phyloP scores from a whole-genome alignment of 2,329 filamentous ascomycete genomes.

The Cladosporium sp. region DNA sequence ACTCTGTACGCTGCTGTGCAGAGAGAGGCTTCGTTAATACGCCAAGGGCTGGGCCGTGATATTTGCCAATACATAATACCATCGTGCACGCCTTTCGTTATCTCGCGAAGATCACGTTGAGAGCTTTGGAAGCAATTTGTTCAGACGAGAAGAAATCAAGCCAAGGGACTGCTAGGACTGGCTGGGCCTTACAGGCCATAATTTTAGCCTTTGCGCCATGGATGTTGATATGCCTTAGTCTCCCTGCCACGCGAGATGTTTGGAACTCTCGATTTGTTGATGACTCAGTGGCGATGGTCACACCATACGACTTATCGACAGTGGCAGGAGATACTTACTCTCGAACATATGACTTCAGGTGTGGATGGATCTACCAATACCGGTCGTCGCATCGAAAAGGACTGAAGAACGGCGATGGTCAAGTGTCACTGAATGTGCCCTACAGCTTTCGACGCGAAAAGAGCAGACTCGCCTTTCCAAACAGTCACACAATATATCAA shows the following conservation, averaged over 20 bases:
- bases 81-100: background rate
- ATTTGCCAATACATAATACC: background rate
- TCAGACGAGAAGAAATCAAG: background rate
- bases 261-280: background rate
- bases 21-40: background rate
- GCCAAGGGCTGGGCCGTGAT: background rate
- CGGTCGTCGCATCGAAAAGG: too few relatives aligned
- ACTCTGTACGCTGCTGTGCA: background rate
- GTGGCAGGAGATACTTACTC: background rate
- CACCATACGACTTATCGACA: background rate
- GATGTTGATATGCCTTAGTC: background rate
- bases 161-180: background rate
- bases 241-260: conserved; percentile 6
- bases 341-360: too few relatives aligned
- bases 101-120: background rate
- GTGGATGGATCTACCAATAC: too few relatives aligned
- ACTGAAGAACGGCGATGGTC: too few relatives aligned
- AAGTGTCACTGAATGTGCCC: too few relatives aligned
- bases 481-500: too few relatives aligned
- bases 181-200: background rate
- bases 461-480: too few relatives aligned
- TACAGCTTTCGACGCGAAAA: too few relatives aligned
- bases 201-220: conserved; percentile 11
- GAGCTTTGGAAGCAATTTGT: background rate
- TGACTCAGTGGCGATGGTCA: background rate